phyloP scores from a whole-genome alignment of 345 rosid genomes.

The Moricandia moricandioides region DNA sequence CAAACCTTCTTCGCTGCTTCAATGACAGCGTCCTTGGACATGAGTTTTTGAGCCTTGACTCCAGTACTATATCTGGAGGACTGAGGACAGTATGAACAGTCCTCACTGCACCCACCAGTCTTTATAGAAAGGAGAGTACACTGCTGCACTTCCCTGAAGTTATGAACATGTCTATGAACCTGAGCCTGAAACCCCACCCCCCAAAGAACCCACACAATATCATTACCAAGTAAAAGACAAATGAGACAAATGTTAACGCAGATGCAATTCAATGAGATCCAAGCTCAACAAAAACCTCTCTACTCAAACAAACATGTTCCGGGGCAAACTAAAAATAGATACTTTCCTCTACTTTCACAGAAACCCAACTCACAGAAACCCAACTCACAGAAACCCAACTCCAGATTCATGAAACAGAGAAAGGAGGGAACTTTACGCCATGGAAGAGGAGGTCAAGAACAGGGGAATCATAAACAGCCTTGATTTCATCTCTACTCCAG shows the following conservation, averaged over 20 bases:
- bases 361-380: too few species aligned
- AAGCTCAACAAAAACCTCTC: neutral
- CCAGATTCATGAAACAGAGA: too few species aligned
- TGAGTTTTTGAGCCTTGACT: constrained; percentile 74
- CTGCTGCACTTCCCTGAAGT: constrained; percentile 98
- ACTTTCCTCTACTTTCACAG: neutral
- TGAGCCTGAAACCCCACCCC: constrained; percentile 57
- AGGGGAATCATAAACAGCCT: constrained; percentile 67
- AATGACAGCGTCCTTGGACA: constrained; percentile 72
- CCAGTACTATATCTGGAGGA: constrained; percentile 88
- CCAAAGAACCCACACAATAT: neutral
- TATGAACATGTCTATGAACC: constrained; percentile 93
- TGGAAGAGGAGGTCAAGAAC: constrained; percentile 77
- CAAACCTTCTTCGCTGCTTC: constrained; percentile 77
- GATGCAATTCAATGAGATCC: neutral
- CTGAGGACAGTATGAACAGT: constrained; percentile 97
- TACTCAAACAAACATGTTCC: neutral
- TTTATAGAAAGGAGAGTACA: constrained; percentile 95
- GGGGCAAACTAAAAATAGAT: neutral
- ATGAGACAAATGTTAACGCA: neutral
- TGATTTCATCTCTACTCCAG: constrained; percentile 60
- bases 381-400: too few species aligned
- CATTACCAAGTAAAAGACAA: neutral
- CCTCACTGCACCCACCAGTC: constrained; percentile 99
- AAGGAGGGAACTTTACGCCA: constrained; percentile 48